phyloP scores from a whole-genome alignment of 352 stramenopile genomes.

The Saprolegnia diclina region DNA sequence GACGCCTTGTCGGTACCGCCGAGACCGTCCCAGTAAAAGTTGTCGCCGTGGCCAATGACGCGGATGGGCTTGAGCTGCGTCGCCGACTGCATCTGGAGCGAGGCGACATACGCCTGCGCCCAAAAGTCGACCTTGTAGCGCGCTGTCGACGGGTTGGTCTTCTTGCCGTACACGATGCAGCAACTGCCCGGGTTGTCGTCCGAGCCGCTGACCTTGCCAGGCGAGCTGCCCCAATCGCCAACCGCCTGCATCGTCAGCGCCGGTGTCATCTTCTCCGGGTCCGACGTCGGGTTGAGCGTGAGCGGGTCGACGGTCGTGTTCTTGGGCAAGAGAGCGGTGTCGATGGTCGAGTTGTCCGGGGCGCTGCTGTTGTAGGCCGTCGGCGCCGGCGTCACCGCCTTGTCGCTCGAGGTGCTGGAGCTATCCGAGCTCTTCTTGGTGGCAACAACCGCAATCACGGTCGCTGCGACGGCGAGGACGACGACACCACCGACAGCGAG shows the following conservation, averaged over 20 bases:
- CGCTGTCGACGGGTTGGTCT: slow-evolving; percentile 21
- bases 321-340: background rate
- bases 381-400: background rate
- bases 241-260: slow-evolving; percentile 47
- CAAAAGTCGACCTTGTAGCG: slow-evolving; percentile 24
- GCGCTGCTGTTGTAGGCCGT: background rate
- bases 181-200: slow-evolving; percentile 33
- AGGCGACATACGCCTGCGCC: slow-evolving; percentile 14
- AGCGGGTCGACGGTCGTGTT: background rate
- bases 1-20: slow-evolving; percentile 47
- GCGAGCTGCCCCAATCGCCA: slow-evolving; percentile 51
- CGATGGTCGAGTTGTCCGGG: background rate
- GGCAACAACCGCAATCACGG: background rate
- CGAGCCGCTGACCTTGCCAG: slow-evolving; percentile 32
- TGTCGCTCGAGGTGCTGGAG: background rate
- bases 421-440: background rate
- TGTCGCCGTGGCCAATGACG: slow-evolving; percentile 68
- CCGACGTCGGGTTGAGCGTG: background rate
- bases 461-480: background rate
- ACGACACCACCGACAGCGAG: slow-evolving; percentile 2
- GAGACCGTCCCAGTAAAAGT: slow-evolving; percentile 80
- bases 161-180: slow-evolving; percentile 36
- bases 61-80: slow-evolving; percentile 45
- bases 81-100: slow-evolving; percentile 30
- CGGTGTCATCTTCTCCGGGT: slow-evolving; percentile 23